Percentiles rank a stretch among this genome's conserved stretches.
Conservation (phyloP, 257 asterid species). For the Solanum corneliomulleri region DNA sequence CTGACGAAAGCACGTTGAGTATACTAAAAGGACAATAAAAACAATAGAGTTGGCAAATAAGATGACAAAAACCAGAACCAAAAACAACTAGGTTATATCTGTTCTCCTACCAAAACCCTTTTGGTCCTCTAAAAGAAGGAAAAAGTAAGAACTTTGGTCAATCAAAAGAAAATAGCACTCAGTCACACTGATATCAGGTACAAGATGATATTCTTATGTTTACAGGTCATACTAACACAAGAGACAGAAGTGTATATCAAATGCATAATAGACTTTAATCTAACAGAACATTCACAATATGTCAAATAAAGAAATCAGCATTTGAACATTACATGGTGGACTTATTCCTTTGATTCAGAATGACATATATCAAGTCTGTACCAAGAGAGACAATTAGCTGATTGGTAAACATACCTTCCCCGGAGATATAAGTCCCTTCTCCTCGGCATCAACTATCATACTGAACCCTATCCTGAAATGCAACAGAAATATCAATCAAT, state of each 20-base stretch:
- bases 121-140: neutral
- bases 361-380: neutral
- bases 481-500: neutral
- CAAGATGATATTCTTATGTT: neutral
- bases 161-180: neutral
- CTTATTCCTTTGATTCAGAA: neutral
- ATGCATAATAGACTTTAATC: neutral
- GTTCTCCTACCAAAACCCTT: neutral
- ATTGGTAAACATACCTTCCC: slow-evolving; percentile 57
- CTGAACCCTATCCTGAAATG: slow-evolving; percentile 85
- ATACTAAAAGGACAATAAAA: neutral
- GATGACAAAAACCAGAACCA: neutral
- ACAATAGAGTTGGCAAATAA: neutral
- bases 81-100: neutral
- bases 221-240: neutral
- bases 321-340: neutral
- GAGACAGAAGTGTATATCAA: neutral
- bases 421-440: slow-evolving; percentile 80
- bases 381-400: neutral
- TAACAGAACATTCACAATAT: neutral
- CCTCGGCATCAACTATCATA: slow-evolving; percentile 88
- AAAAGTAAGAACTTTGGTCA: neutral
- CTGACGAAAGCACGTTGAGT: neutral
- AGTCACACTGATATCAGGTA: neutral
- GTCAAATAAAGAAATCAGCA: neutral